These are phyloP conservation scores for Neofusicoccum cordaticola DNA, from an alignment of 2,329 filamentous ascomycete species.

Conservation along the genomic window DNA sequence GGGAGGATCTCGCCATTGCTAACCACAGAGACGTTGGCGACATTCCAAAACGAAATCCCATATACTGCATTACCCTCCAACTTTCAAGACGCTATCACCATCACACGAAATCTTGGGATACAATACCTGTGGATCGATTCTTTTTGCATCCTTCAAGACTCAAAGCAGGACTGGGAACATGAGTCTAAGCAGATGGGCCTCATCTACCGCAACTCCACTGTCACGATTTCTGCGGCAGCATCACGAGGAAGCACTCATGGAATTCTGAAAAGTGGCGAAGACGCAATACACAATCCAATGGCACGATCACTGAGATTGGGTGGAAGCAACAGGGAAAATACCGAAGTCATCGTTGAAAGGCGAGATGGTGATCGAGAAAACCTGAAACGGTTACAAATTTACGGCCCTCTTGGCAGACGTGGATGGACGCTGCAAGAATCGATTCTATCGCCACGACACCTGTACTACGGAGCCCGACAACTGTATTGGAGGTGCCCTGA, in stretches of 20 bases:
- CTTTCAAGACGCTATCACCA: conserved; percentile 17
- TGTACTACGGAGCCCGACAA: neutral
- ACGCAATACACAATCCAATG: neutral
- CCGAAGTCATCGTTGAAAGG: neutral
- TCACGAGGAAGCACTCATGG: neutral
- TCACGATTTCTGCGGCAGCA: conserved; percentile 7
- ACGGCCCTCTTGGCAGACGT: neutral
- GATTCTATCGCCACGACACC: neutral
- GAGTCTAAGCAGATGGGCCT: conserved; percentile 5
- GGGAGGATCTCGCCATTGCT: neutral
- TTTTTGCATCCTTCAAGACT: conserved; percentile 20
- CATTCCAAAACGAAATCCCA: neutral
- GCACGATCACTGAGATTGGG: neutral
- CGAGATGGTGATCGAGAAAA: neutral
- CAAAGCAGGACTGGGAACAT: conserved; percentile 3
- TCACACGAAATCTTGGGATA: neutral
- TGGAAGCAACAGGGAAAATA: neutral
- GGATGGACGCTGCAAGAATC: neutral
- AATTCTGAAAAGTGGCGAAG: neutral
- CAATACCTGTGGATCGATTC: conserved; percentile 21
- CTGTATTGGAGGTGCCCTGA: neutral
- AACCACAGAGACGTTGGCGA: neutral
- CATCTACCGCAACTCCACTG: neutral
- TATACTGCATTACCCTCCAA: neutral
- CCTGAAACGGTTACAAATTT: neutral